Conservation (phyloP, 192 early-diverging fungal species). For the Mycoemilia scoparia region DNA sequence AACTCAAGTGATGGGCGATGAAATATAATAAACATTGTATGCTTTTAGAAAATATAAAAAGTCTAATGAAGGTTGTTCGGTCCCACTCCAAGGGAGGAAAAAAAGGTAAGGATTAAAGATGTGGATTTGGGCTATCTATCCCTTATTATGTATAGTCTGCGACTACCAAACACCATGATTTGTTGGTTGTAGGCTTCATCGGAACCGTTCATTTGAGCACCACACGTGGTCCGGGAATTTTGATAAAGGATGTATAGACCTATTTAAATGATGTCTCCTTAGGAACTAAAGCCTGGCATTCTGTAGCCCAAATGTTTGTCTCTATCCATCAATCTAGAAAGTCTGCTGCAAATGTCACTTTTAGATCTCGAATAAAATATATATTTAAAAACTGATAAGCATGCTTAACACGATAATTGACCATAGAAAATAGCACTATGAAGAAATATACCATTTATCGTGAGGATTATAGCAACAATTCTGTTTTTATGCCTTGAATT, state of each 20-base stretch:
- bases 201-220: constrained; percentile 43
- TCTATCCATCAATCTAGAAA: too few relatives aligned
- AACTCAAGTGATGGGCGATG: background rate
- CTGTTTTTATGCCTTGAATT: too few relatives aligned
- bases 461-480: too few relatives aligned
- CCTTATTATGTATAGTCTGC: background rate
- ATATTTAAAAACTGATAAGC: too few relatives aligned
- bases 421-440: too few relatives aligned
- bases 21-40: background rate
- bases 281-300: too few relatives aligned
- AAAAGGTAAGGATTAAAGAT: background rate
- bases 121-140: background rate
- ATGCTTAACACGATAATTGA: too few relatives aligned
- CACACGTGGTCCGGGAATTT: constrained; percentile 49
- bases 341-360: too few relatives aligned
- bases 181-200: constrained; percentile 25
- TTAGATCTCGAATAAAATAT: too few relatives aligned
- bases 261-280: too few relatives aligned
- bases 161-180: background rate
- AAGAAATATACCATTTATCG: too few relatives aligned
- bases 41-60: constrained; percentile 31
- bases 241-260: constrained; percentile 28
- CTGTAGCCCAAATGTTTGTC: too few relatives aligned
- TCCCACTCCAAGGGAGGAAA: constrained; percentile 28
- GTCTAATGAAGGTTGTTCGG: constrained; percentile 40